Evolutionary conservation across 257 asterid species (phyloP).

Genomic region (Ehretia macrophylla): DNA sequence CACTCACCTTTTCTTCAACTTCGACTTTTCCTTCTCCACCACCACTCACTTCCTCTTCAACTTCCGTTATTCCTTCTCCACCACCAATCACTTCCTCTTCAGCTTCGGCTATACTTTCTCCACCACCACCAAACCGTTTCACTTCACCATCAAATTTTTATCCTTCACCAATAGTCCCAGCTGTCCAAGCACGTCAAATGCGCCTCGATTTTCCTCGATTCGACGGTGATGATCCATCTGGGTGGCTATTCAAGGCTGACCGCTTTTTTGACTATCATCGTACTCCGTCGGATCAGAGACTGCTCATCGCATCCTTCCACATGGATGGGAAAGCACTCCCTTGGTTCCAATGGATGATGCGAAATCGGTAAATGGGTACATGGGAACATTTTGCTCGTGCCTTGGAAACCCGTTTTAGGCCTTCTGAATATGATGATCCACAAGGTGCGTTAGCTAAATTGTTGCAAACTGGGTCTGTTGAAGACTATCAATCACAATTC

Average conservation of each 20-base stretch:
- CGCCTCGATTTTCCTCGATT: too few species aligned
- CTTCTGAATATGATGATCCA: neutral
- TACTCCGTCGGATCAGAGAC: neutral
- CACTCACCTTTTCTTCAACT: too few species aligned
- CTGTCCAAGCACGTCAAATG: too few species aligned
- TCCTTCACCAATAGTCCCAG: too few species aligned
- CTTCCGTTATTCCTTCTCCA: too few species aligned
- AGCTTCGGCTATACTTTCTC: too few species aligned
- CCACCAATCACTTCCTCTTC: too few species aligned
- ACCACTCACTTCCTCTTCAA: too few species aligned
- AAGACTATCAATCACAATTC: neutral
- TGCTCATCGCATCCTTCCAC: neutral
- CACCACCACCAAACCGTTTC: too few species aligned
- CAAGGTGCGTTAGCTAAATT: neutral
- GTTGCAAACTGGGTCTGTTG: neutral
- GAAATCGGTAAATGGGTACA: neutral
- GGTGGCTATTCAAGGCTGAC: neutral
- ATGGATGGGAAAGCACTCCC: neutral
- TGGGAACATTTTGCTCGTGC: neutral
- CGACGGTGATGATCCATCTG: neutral
- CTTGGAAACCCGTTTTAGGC: neutral
- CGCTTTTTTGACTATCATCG: neutral
- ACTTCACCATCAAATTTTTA: too few species aligned
- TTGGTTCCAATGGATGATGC: neutral
- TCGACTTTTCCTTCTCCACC: too few species aligned